A percentile compares a stretch with the other conserved stretches of the same genome.
Evolutionary conservation across 2,329 filamentous ascomycete genomes (phyloP).

Genomic region (Fusarium algeriense): DNA sequence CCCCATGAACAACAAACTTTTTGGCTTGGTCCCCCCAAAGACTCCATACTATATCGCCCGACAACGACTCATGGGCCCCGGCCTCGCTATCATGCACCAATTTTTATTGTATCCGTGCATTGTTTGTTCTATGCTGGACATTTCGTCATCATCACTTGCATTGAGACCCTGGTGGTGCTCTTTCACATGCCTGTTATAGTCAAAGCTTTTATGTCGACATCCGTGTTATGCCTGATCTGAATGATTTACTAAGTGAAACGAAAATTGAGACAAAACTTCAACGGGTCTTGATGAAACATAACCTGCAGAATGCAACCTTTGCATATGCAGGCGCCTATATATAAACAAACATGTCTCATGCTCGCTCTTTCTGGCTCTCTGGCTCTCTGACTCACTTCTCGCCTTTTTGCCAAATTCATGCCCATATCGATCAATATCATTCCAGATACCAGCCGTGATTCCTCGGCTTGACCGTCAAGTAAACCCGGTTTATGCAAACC

Average conservation of each 20-base stretch:
- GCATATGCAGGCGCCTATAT: slow-evolving; percentile 30
- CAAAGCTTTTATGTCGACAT: slow-evolving; percentile 9
- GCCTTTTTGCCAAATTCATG: slow-evolving; percentile 27
- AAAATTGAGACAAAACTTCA: slow-evolving; percentile 7
- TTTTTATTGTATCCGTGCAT: slow-evolving; percentile 21
- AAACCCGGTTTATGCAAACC: slow-evolving; percentile 32
- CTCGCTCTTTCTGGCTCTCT: slow-evolving; percentile 11
- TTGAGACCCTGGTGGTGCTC: slow-evolving; percentile 13
- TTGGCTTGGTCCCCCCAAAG: slow-evolving; percentile 26
- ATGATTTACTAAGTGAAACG: slow-evolving; percentile 2
- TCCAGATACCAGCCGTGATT: slow-evolving; percentile 14
- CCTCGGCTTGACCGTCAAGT: slow-evolving; percentile 33
- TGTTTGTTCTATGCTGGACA: slow-evolving; percentile 22
- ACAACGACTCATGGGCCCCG: slow-evolving; percentile 27
- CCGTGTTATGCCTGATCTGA: background rate
- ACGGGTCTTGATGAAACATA: slow-evolving; percentile 21
- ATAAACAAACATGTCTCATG: slow-evolving; percentile 29
- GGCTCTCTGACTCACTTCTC: slow-evolving; percentile 27
- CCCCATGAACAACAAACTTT: slow-evolving; percentile 19
- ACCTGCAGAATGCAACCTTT: slow-evolving; percentile 27
- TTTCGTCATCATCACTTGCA: slow-evolving; percentile 39
- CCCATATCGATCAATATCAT: slow-evolving; percentile 7
- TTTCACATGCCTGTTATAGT: slow-evolving; percentile 27
- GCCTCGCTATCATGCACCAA: slow-evolving; percentile 28
- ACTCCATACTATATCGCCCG: slow-evolving; percentile 23